Conservation (phyloP, 192 early-diverging fungal genomes). For the Coemansia sp. region DNA sequence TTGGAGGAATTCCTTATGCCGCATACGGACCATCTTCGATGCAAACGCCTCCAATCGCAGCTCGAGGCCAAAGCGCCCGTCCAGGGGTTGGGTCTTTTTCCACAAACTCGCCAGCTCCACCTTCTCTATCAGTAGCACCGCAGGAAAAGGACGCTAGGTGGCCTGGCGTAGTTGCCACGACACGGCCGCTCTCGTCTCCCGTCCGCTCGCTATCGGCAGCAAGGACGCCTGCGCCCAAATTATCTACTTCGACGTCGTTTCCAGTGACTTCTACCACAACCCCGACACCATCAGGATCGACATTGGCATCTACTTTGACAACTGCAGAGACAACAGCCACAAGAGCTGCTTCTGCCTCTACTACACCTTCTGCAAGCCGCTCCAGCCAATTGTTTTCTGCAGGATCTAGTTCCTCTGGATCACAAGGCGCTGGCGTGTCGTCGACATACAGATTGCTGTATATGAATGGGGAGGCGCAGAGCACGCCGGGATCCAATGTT, state of each 20-base stretch:
- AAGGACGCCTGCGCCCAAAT: neutral
- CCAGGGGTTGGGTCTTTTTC: neutral
- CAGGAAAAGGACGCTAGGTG: neutral
- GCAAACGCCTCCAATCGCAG: neutral
- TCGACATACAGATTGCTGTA: slow-evolving; percentile 38
- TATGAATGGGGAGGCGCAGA: slow-evolving; percentile 15
- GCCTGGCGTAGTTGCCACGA: neutral
- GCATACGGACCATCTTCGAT: neutral
- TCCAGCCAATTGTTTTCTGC: neutral
- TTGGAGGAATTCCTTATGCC: neutral
- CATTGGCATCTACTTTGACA: neutral
- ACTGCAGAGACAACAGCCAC: neutral
- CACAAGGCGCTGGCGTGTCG: slow-evolving; percentile 36
- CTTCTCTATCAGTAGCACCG: neutral
- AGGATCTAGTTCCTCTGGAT: neutral
- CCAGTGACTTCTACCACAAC: neutral
- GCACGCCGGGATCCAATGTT: neutral
- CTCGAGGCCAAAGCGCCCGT: neutral
- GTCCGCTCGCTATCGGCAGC: neutral
- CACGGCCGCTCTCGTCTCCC: neutral
- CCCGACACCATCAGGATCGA: neutral
- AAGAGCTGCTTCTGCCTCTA: neutral
- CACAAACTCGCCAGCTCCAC: neutral
- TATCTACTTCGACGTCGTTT: neutral
- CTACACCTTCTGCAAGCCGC: neutral